Percentiles rank a stretch among this genome's conserved stretches.
These are phyloP conservation scores for Furcasterigmium sp. DNA, from an alignment of 2,329 filamentous ascomycete species.

Conservation along the genomic window DNA sequence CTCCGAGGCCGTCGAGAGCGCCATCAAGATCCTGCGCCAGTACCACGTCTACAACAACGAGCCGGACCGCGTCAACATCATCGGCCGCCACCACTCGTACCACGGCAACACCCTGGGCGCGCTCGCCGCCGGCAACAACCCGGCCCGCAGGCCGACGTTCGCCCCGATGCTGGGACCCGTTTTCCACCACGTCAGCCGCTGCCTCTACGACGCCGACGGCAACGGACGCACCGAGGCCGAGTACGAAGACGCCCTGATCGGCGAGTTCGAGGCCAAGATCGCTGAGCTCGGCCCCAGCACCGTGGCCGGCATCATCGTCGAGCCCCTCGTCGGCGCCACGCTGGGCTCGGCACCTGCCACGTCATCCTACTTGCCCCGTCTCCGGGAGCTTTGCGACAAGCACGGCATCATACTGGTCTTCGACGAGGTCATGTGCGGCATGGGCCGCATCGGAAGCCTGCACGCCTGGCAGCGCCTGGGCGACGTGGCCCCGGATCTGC, in stretches of 20 bases:
- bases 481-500: conserved; percentile 42
- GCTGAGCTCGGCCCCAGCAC: neutral
- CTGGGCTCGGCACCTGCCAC: neutral
- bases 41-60: neutral
- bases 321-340: neutral
- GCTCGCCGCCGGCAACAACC: neutral
- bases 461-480: conserved; percentile 44
- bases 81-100: neutral
- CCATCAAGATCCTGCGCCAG: neutral
- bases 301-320: neutral
- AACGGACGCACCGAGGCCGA: neutral
- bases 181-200: neutral
- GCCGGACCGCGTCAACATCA: neutral
- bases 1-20: too few species aligned
- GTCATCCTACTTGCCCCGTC: neutral
- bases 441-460: conserved; percentile 55
- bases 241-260: neutral
- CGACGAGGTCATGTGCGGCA: conserved; percentile 58
- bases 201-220: neutral
- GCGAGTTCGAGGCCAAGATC: neutral
- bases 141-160: neutral
- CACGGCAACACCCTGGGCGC: neutral
- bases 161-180: neutral
- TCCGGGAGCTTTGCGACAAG: neutral
- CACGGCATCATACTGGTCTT: neutral